Percentiles rank a stretch among this genome's conserved stretches.
Evolutionary conservation across 805 yeast species (phyloP).

Genomic region (Candida alai): DNA sequence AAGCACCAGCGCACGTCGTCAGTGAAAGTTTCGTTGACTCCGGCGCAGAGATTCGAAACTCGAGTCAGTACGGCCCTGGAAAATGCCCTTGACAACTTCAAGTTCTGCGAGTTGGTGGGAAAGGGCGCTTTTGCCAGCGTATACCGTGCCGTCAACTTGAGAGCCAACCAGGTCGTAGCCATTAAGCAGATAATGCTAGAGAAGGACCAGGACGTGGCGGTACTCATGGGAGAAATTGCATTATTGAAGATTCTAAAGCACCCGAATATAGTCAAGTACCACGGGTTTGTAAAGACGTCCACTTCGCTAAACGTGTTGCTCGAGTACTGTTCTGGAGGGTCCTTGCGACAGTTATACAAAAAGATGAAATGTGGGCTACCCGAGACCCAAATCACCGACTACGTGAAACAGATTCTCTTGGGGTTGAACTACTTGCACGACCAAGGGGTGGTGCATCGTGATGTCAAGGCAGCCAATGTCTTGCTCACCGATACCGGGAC

Average conservation of each 20-base stretch:
- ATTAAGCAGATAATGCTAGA: slow-evolving; percentile 71
- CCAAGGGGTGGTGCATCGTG: slow-evolving; percentile 80
- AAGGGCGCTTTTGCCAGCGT: slow-evolving; percentile 91
- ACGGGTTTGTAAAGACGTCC: slow-evolving; percentile 59
- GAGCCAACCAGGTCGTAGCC: slow-evolving; percentile 69
- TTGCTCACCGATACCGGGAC: slow-evolving; percentile 60
- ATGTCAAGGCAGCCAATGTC: slow-evolving; percentile 91
- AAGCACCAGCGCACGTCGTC: slow-evolving; percentile 24
- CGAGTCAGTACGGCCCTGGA: slow-evolving; percentile 33
- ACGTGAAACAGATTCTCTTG: slow-evolving; percentile 50
- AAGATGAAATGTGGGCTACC: slow-evolving; percentile 48
- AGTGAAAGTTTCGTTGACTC: slow-evolving; percentile 43
- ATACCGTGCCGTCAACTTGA: slow-evolving; percentile 65
- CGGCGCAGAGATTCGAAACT: slow-evolving; percentile 50
- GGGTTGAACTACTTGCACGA: slow-evolving; percentile 65
- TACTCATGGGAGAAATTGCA: slow-evolving; percentile 64
- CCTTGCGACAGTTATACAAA: slow-evolving; percentile 52
- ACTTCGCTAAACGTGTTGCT: slow-evolving; percentile 53
- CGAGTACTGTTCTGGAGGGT: slow-evolving; percentile 63
- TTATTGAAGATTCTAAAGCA: slow-evolving; percentile 62
- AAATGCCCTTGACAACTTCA: slow-evolving; percentile 46
- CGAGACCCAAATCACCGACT: slow-evolving; percentile 48
- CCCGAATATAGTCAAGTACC: slow-evolving; percentile 63
- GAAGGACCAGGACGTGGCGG: slow-evolving; percentile 40
- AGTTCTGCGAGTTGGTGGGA: slow-evolving; percentile 65